Conservation (phyloP, 2,329 filamentous ascomycete species). For the Bipolaris bicolor region DNA sequence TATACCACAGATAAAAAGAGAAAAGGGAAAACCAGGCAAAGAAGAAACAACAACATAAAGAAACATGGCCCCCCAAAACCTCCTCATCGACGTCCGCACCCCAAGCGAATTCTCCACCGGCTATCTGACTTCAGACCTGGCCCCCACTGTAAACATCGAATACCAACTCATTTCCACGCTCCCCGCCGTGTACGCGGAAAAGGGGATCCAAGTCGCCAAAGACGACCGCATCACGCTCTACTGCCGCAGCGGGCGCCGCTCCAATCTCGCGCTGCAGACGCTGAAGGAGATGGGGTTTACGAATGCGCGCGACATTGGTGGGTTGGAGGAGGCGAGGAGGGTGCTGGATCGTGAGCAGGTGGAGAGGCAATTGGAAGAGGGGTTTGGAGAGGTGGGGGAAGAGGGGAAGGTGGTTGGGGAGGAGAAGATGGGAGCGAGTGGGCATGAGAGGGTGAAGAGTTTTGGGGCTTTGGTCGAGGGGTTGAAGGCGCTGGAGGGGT, state of each 20-base stretch:
- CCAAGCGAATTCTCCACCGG: constrained; percentile 46
- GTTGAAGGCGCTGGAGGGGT: constrained; percentile 34
- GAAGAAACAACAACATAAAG: neutral
- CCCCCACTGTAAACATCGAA: constrained; percentile 46
- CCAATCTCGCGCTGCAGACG: constrained; percentile 40
- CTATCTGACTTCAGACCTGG: constrained; percentile 31
- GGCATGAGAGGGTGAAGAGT: constrained; percentile 22
- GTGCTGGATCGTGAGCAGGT: constrained; percentile 39
- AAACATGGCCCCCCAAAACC: constrained; percentile 17
- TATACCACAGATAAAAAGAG: no score
- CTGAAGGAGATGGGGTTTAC: constrained; percentile 39
- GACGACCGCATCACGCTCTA: constrained; percentile 46
- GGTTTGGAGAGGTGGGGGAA: constrained; percentile 4
- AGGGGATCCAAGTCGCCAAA: constrained; percentile 28
- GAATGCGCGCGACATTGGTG: constrained; percentile 45
- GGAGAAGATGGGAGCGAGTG: constrained; percentile 19
- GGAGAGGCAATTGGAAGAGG: constrained; percentile 21
- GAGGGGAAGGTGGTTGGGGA: constrained; percentile 1
- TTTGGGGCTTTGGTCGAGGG: constrained; percentile 37
- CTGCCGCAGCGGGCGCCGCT: constrained; percentile 45
- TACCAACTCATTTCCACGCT: constrained; percentile 45
- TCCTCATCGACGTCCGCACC: constrained; percentile 47
- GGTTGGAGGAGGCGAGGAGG: constrained; percentile 41
- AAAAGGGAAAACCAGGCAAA: neutral
- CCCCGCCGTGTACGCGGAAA: constrained; percentile 25